phyloP scores from a whole-genome alignment of 768 basidiomycete species.

The Russula brevipes region DNA sequence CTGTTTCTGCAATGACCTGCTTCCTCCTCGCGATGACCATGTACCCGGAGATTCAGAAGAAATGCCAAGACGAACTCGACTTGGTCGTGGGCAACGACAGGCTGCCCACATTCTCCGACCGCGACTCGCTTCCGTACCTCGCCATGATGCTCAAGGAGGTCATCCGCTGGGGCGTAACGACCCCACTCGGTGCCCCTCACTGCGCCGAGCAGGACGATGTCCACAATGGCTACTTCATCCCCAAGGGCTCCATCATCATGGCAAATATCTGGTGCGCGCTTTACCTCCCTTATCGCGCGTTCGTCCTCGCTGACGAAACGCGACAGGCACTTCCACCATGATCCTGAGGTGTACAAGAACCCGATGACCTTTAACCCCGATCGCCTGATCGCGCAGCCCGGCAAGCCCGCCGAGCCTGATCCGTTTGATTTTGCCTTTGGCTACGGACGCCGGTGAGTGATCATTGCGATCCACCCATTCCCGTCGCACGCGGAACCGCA shows the following conservation, averaged over 20 bases:
- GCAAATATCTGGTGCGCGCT: conserved; percentile 33
- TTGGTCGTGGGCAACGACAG: conserved; percentile 25
- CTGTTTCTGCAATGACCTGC: conserved; percentile 28
- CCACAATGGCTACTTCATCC: conserved; percentile 37
- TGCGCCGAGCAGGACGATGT: conserved; percentile 35
- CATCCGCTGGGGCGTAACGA: conserved; percentile 27
- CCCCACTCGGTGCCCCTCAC: conserved; percentile 33
- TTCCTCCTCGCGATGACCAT: conserved; percentile 31
- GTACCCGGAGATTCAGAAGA: conserved; percentile 26
- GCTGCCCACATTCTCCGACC: conserved; percentile 24
- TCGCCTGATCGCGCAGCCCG: conserved; percentile 27
- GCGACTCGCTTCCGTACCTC: conserved; percentile 26
- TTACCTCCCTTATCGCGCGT: neutral
- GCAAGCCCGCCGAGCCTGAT: conserved; percentile 25
- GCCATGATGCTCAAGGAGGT: conserved; percentile 25
- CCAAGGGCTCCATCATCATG: conserved; percentile 35
- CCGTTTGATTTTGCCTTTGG: conserved; percentile 27
- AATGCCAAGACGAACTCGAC: conserved; percentile 29
- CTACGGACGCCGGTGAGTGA: conserved; percentile 28
- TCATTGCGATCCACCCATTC: neutral
- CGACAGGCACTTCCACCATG: conserved; percentile 30
- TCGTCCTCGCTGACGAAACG: neutral
- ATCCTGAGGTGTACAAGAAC: conserved; percentile 30
- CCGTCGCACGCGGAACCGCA: neutral
- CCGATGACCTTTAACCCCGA: conserved; percentile 32